Percentiles rank a stretch among this genome's conserved stretches.
phyloP scores from a whole-genome alignment of 2,329 filamentous ascomycete genomes.

The Trichoderma gracile region DNA sequence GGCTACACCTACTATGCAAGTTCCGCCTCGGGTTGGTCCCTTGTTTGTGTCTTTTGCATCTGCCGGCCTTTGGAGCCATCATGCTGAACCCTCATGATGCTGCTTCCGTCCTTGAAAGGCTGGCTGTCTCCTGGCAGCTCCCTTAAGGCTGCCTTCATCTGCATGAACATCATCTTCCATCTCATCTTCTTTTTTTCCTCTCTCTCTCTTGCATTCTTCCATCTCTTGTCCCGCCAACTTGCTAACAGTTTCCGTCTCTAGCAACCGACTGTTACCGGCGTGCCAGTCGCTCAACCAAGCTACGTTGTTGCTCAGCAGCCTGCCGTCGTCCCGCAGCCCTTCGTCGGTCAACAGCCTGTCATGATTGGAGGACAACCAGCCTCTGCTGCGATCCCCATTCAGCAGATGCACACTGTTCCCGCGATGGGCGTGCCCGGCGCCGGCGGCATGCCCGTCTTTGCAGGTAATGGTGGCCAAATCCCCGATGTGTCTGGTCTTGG shows the following conservation, averaged over 20 bases:
- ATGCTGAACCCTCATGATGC: no score
- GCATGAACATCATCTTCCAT: background rate
- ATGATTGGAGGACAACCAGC: constrained; percentile 38
- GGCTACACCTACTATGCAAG: constrained; percentile 46
- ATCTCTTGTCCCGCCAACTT: background rate
- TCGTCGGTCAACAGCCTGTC: constrained; percentile 38
- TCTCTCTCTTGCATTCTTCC: background rate
- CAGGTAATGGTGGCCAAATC: constrained; percentile 45
- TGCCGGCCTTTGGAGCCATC: background rate
- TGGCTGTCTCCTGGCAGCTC: background rate
- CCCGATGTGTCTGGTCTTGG: constrained; percentile 57
- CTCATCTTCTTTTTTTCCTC: background rate
- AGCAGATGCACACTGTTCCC: constrained; percentile 34
- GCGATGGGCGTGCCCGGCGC: constrained; percentile 33
- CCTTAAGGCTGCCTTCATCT: background rate
- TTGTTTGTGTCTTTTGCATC: background rate
- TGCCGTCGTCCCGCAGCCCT: constrained; percentile 37
- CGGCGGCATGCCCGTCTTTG: constrained; percentile 38
- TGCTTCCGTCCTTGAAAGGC: background rate
- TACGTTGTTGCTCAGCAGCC: constrained; percentile 41
- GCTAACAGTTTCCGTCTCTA: constrained; percentile 30
- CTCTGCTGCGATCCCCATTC: constrained; percentile 31
- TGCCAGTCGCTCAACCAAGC: constrained; percentile 36
- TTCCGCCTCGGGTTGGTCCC: constrained; percentile 25
- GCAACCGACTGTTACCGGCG: constrained; percentile 36